These are phyloP conservation scores for Penicillium coprophilum DNA, from an alignment of 495 filamentous ascomycete species.

Conservation along the genomic window DNA sequence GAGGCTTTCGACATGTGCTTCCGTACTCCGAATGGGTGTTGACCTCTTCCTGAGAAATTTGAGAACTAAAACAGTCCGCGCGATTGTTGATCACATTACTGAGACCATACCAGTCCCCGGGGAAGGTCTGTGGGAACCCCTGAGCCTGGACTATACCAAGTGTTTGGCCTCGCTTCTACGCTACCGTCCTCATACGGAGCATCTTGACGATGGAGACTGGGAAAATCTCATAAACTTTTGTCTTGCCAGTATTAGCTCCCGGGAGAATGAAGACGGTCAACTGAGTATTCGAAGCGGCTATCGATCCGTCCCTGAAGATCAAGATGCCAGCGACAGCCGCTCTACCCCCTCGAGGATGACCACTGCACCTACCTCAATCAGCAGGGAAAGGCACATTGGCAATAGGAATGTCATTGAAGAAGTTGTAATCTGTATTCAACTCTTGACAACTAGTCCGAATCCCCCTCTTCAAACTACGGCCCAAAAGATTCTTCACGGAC, in stretches of 20 bases:
- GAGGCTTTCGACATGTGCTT: slow-evolving; percentile 69
- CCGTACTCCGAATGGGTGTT: slow-evolving; percentile 67
- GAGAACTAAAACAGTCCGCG: slow-evolving; percentile 71
- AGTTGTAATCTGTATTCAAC: slow-evolving; percentile 63
- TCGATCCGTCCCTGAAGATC: slow-evolving; percentile 29
- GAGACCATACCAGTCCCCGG: slow-evolving; percentile 63
- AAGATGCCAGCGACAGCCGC: slow-evolving; percentile 25
- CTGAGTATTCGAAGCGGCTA: slow-evolving; percentile 29
- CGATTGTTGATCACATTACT: slow-evolving; percentile 76
- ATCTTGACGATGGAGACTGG: slow-evolving; percentile 68
- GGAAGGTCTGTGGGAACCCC: slow-evolving; percentile 65
- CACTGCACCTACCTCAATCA: slow-evolving; percentile 27
- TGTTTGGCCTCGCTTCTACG: slow-evolving; percentile 67
- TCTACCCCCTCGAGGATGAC: slow-evolving; percentile 38
- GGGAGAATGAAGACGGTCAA: slow-evolving; percentile 31
- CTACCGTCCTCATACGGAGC: slow-evolving; percentile 74
- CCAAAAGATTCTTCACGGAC: slow-evolving; percentile 54
- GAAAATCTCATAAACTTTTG: slow-evolving; percentile 67
- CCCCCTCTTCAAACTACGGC: slow-evolving; percentile 65
- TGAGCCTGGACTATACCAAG: slow-evolving; percentile 77
- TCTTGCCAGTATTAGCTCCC: slow-evolving; percentile 26
- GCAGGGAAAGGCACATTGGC: slow-evolving; percentile 28
- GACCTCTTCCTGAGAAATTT: slow-evolving; percentile 66
- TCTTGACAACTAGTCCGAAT: slow-evolving; percentile 65
- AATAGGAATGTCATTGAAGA: slow-evolving; percentile 50